Conservation (phyloP, 2,329 filamentous ascomycete genomes). For the Pseudogymnoascus destructans region DNA sequence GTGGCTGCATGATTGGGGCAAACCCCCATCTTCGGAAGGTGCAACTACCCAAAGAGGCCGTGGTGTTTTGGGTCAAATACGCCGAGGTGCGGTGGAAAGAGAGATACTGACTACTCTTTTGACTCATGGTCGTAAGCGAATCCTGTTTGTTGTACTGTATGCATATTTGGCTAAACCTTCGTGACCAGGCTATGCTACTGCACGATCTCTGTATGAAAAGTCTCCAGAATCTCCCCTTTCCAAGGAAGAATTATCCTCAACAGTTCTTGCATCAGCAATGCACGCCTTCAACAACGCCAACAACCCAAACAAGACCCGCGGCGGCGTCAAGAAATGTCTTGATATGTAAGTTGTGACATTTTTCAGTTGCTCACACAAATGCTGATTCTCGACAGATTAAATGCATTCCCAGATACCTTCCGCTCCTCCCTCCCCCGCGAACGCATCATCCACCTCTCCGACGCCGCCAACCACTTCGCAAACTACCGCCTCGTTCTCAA, state of each 20-base stretch:
- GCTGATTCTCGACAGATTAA: conserved; percentile 34
- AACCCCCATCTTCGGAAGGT: conserved; percentile 31
- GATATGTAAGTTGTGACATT: conserved; percentile 45
- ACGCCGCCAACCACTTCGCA: conserved; percentile 61
- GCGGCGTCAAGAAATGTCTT: conserved; percentile 63
- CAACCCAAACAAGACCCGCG: conserved; percentile 64
- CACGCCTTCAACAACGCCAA: conserved; percentile 68
- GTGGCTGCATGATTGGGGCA: conserved; percentile 64
- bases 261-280: conserved; percentile 50
- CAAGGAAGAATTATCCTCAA: conserved; percentile 40
- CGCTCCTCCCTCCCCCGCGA: conserved; percentile 37
- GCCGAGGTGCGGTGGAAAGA: conserved; percentile 48
- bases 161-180: background rate
- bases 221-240: conserved; percentile 37
- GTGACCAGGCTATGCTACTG: conserved; percentile 45
- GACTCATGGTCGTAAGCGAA: conserved; percentile 41
- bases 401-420: conserved; percentile 49
- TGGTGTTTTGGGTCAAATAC: conserved; percentile 42
- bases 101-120: conserved; percentile 59
- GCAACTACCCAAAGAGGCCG: conserved; percentile 33
- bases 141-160: background rate
- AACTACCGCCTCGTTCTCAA: conserved; percentile 67
- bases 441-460: conserved; percentile 50
- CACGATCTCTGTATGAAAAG: conserved; percentile 47
- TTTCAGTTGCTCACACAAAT: background rate